Conservation (phyloP, 2,329 filamentous ascomycete genomes). For the Knufia fluminis region DNA sequence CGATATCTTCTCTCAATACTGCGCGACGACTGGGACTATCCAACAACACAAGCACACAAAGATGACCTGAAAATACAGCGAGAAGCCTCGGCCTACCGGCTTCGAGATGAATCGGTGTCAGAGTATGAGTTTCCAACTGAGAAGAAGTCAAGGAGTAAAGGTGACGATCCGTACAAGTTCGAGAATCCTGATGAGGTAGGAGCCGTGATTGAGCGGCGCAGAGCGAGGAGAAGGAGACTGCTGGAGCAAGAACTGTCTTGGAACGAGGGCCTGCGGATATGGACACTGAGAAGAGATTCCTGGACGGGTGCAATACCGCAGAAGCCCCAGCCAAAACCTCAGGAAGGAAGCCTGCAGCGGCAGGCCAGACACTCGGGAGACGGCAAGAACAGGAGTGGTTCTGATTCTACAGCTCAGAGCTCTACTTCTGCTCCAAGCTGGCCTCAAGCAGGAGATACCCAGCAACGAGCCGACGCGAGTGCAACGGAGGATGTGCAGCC, state of each 20-base stretch:
- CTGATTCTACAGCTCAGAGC: slow-evolving; percentile 1
- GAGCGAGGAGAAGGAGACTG: slow-evolving; percentile 48
- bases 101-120: slow-evolving; percentile 19
- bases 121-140: slow-evolving; percentile 16
- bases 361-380: background rate
- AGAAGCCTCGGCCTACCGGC: slow-evolving; percentile 17
- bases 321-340: slow-evolving; percentile 18
- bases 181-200: slow-evolving; percentile 34
- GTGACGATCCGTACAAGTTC: slow-evolving; percentile 29
- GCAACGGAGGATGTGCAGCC: background rate
- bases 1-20: slow-evolving; percentile 17
- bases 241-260: slow-evolving; percentile 59
- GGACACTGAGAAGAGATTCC: slow-evolving; percentile 63
- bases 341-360: slow-evolving; percentile 25
- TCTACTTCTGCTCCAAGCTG: background rate
- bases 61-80: slow-evolving; percentile 7
- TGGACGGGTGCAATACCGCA: slow-evolving; percentile 66
- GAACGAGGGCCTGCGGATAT: slow-evolving; percentile 77
- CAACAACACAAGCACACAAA: slow-evolving; percentile 9
- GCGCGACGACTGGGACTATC: slow-evolving; percentile 22
- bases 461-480: background rate
- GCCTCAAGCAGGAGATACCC: background rate
- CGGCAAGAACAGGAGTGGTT: background rate
- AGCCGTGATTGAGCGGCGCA: slow-evolving; percentile 39
- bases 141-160: slow-evolving; percentile 5